Base-by-base conservation (phyloP, 148 eudicot species). In the Talinum fruticosum region DNA sequence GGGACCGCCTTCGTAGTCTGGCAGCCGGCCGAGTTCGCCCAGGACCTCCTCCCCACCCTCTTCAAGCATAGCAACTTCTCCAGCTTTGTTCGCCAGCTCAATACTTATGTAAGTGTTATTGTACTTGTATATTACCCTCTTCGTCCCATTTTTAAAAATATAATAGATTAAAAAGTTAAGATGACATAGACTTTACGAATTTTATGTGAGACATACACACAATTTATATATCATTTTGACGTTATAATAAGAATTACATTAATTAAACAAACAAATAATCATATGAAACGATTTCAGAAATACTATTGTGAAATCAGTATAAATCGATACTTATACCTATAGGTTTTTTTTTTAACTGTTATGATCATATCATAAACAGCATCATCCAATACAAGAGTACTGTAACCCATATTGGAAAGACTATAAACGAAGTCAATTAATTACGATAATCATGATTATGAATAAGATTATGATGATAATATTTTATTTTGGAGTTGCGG, bases 21-120 rank as follows among this genome's bases (percentile, higher is more conserved):
- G 99, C 93, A 93, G 81, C 90, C 97, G 85, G 94, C 93, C 7
- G 99, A 95, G 89, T 91, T 95, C 66, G 87, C 99, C 28, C 85
- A 93, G 57, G 99, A 95, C 59, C 81, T 91, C 80, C 97, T 95
- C 21, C 99, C 99, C 0, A 88, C 92, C 0, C 90, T 92, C 86
- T 94, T 94, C 87, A 94, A 94, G 82, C 98, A 94, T 77, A 84
- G 92, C 89, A 95, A 95, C 85, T 95, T 95, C 91, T 95, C 99
- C 21, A 95, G 99, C 91, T 95, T 95, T 71, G 93, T 95, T 73
- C 85, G 98, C 34, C 98, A 95, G 79, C 98, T 95, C 77, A 95
- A 95, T 66, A 95, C 99, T 75, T 95, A 95, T 75, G 98, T 95
- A 88, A 28, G 91, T 83, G 23, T 23, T 64, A 4, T 26, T n/a